Evolutionary conservation across 768 basidiomycete species (phyloP), one percentile per base, ranked within the genome.

Genomic region (Calocybe indica): DNA sequence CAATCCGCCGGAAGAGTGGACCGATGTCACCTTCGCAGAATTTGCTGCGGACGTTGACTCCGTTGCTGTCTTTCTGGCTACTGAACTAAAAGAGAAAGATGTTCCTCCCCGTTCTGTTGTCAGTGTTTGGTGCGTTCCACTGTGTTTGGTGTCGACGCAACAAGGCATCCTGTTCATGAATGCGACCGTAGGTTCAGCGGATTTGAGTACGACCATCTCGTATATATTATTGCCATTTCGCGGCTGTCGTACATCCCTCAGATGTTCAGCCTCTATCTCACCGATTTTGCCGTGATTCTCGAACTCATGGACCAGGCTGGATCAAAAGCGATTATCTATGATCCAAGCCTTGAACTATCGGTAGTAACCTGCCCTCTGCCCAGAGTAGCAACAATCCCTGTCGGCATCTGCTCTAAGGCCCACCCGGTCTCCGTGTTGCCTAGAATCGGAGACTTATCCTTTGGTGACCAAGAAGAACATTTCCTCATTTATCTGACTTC

Each of bases 211-310:
- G 62, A 68, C 40, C 86, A 90, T 60, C 75, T 82, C 31, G 65
- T 89, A 14, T 82, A 85, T 53, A 82, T 89, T 51, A 88, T 88
- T 58, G 81, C 80, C 45, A 67, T 90, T 50, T 82, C 84, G 10
- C 72, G 86, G 58, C 88, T 87, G 5, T 86, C 86, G 5, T 89
- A 82, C 61, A 67, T 87, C 52, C 88, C 88, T 1, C 87, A 89
- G 52, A 63, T 89, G 11, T 86, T 89, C 70, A 85, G 84, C 59
- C 67, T 88, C 51, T 77, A 83, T n/a, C 75, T 89, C 29, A 84
- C 88, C 13, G 87, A 81, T 54, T 81, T 85, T 37, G 69, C 70
- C 30, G 80, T 89, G 37, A 74, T 89, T 58, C 79, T 79, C 54
- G 85, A 89, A 55, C 71, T 90, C 14, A 71, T 90, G 41, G 64